A percentile compares a stretch with the other conserved stretches of the same genome.
Conservation (phyloP, 2,329 filamentous ascomycete genomes). For the Zymoseptoria passerinii region DNA sequence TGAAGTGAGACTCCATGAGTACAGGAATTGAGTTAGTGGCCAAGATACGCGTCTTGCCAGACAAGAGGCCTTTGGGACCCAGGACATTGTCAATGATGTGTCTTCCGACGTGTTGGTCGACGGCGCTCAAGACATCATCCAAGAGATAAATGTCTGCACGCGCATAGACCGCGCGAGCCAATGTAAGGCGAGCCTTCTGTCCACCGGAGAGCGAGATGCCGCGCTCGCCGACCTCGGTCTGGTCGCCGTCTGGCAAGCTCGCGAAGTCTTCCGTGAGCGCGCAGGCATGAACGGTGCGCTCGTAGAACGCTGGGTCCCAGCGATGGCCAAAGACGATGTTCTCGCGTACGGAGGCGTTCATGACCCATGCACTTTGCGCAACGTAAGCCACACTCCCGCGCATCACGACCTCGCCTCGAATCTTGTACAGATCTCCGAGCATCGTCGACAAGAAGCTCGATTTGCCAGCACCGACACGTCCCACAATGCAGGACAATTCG, state of each 20-base stretch:
- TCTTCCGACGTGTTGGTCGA: constrained; percentile 94
- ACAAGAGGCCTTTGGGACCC: constrained; percentile 72
- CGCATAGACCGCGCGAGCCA: constrained; percentile 91
- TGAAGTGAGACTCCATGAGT: constrained; percentile 79
- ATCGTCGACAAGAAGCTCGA: constrained; percentile 84
- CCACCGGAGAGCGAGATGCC: constrained; percentile 94
- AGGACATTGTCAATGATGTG: constrained; percentile 94
- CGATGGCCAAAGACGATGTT: constrained; percentile 96
- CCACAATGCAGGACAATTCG: constrained; percentile 85
- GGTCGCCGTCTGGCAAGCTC: constrained; percentile 87
- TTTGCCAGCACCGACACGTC: constrained; percentile 89
- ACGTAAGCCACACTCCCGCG: constrained; percentile 83
- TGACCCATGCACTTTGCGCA: constrained; percentile 87
- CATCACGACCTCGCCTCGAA: constrained; percentile 72
- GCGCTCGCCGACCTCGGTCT: constrained; percentile 92
- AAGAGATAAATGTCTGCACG: constrained; percentile 93
- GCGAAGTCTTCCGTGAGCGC: constrained; percentile 85
- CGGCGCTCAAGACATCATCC: constrained; percentile 88
- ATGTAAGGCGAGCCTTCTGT: constrained; percentile 85
- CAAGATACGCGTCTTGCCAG: constrained; percentile 79
- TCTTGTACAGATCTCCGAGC: constrained; percentile 86
- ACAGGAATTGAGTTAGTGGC: constrained; percentile 94
- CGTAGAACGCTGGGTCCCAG: constrained; percentile 89
- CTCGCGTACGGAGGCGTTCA: constrained; percentile 95
- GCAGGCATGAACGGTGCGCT: constrained; percentile 84